These are phyloP conservation scores for Saturnispora mendoncae DNA, from an alignment of 805 yeast genomes.

Conservation along the genomic window DNA sequence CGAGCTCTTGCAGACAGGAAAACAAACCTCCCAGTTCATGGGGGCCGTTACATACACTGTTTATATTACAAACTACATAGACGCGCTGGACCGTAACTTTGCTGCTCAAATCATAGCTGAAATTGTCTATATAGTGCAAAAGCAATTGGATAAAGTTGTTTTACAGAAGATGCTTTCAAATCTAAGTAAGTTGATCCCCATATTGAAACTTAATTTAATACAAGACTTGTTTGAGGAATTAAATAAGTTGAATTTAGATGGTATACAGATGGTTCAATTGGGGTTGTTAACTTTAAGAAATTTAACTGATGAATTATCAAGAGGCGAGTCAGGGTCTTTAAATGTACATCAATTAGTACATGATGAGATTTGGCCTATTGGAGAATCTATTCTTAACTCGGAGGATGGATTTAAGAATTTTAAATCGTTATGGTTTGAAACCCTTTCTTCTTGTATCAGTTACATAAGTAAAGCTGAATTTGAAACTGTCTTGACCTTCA, in stretches of 20 bases:
- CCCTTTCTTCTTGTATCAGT: conserved; percentile 30
- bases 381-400: not conserved
- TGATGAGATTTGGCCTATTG: conserved; percentile 8
- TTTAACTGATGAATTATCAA: conserved; percentile 5
- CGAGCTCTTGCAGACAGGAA: conserved; percentile 33
- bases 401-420: not conserved
- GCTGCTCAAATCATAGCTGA: conserved; percentile 3
- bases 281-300: conserved; percentile 3
- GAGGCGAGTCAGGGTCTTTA: conserved; percentile 5
- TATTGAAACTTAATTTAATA: not conserved
- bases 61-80: conserved; percentile 10
- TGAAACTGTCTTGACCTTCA: conserved; percentile 24
- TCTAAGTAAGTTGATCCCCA: conserved; percentile 6
- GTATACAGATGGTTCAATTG: not conserved
- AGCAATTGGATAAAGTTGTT: conserved; percentile 7
- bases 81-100: not conserved
- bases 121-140: conserved; percentile 4
- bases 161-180: conserved; percentile 14
- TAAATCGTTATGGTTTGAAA: conserved; percentile 22
- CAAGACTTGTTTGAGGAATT: not conserved
- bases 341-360: conserved; percentile 4
- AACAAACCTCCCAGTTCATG: conserved; percentile 53
- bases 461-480: conserved; percentile 32
- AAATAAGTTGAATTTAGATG: not conserved
- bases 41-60: conserved; percentile 79